These are phyloP conservation scores for Crithidia fasciculata DNA, from an alignment of 208 protist species.

Conservation along the genomic window DNA sequence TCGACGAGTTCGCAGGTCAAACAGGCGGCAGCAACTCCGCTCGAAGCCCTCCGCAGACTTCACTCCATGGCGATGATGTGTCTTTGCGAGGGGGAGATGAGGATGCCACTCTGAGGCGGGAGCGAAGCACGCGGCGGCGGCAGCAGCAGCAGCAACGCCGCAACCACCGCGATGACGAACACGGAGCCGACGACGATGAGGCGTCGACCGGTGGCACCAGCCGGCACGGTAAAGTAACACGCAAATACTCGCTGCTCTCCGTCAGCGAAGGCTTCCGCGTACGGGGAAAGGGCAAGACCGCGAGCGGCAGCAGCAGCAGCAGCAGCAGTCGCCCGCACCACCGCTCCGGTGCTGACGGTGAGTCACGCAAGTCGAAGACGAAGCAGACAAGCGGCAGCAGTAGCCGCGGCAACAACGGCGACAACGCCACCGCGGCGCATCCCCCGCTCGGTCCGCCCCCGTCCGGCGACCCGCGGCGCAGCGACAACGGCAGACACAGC, in stretches of 20 bases:
- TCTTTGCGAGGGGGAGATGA: too few species aligned
- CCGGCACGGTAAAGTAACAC: neutral
- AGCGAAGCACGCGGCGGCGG: neutral
- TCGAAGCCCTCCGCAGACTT: too few species aligned
- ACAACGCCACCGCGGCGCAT: neutral
- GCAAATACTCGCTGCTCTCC: slow-evolving; percentile 13
- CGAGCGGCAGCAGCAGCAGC: neutral
- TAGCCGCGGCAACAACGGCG: neutral
- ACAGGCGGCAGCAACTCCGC: too few species aligned
- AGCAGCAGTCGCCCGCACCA: too few species aligned
- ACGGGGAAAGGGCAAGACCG: neutral
- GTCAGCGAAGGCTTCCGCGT: slow-evolving; percentile 1
- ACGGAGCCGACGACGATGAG: neutral
- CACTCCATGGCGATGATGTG: too few species aligned
- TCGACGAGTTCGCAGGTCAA: neutral
- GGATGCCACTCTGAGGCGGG: too few species aligned
- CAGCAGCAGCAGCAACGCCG: neutral
- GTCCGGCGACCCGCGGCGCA: slow-evolving; percentile 10
- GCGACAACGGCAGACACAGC: neutral
- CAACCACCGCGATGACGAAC: neutral
- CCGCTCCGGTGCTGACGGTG: too few species aligned
- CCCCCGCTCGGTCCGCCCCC: slow-evolving; percentile 1
- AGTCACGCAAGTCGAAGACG: neutral
- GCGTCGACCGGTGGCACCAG: too few species aligned
- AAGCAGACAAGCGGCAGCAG: neutral